phyloP scores from a whole-genome alignment of 495 filamentous ascomycete genomes.

The Lasiosphaeria hispida region DNA sequence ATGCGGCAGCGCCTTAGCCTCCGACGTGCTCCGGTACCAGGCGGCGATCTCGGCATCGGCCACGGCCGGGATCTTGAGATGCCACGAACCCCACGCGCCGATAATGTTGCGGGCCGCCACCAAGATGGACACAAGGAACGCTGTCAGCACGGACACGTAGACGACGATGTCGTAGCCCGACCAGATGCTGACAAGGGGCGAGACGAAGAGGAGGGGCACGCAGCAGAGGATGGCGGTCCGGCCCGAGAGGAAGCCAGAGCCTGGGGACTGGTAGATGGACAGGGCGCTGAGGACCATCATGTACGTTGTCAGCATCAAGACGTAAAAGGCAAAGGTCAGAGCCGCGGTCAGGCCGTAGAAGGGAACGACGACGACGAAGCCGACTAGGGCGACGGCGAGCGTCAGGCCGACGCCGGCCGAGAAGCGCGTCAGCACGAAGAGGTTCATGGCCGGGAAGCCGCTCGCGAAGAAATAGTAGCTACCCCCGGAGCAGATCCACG shows the following conservation, averaged over 20 bases:
- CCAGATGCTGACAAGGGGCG: conserved; percentile 47
- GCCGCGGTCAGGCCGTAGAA: conserved; percentile 37
- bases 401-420: conserved; percentile 59
- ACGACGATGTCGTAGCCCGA: conserved; percentile 44
- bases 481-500: conserved; percentile 58
- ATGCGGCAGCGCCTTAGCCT: conserved; percentile 36
- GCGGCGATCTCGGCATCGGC: conserved; percentile 48
- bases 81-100: conserved; percentile 52
- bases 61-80: conserved; percentile 42
- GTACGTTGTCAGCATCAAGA: conserved; percentile 48
- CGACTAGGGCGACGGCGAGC: conserved; percentile 46
- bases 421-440: conserved; percentile 58
- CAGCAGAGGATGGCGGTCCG: conserved; percentile 25
- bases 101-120: conserved; percentile 38
- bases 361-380: conserved; percentile 47
- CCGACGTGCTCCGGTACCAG: conserved; percentile 45
- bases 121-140: conserved; percentile 43
- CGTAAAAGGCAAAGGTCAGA: conserved; percentile 51
- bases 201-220: conserved; percentile 48
- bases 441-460: conserved; percentile 60
- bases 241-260: conserved; percentile 50
- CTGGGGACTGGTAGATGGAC: conserved; percentile 57
- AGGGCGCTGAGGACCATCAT: conserved; percentile 49
- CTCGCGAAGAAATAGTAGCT: conserved; percentile 60
- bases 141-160: conserved; percentile 46